Conservation (phyloP, 2,329 filamentous ascomycete genomes). For the Arthrinium phaeospermum region DNA sequence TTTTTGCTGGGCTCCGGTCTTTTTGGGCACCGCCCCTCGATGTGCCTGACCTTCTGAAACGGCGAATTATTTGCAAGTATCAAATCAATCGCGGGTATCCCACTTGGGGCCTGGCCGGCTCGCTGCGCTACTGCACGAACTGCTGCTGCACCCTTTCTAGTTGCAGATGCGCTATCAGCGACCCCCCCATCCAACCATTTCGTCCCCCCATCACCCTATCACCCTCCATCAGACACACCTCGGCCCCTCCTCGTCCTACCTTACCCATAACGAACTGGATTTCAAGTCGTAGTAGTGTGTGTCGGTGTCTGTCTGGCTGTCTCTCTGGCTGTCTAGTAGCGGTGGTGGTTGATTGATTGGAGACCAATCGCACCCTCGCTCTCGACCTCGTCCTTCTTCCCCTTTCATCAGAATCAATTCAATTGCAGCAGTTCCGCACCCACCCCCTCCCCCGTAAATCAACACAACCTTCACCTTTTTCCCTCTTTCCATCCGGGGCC, state of each 20-base stretch:
- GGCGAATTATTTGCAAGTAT: conserved; percentile 1
- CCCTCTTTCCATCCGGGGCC: background rate
- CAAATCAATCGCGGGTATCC: background rate
- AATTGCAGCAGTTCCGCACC: conserved; percentile 3
- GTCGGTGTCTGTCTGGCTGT: background rate
- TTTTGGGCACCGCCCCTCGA: conserved; percentile 6
- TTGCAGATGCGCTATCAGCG: conserved; percentile 15
- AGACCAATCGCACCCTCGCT: background rate
- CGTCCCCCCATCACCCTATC: conserved; percentile 10
- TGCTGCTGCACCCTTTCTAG: conserved; percentile 15
- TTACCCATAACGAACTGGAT: conserved; percentile 15
- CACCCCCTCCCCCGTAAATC: conserved; percentile 1
- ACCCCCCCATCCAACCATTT: conserved; percentile 13
- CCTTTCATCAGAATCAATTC: conserved; percentile 11
- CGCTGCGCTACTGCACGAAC: conserved; percentile 11
- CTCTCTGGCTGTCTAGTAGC: background rate
- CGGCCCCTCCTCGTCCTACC: conserved; percentile 16
- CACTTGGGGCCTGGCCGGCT: conserved; percentile 9
- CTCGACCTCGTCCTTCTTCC: conserved; percentile 7
- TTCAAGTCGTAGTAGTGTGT: conserved; percentile 2
- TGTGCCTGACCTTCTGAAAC: conserved; percentile 18
- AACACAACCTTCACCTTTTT: background rate
- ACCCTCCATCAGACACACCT: conserved; percentile 5
- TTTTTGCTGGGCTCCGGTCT: background rate
- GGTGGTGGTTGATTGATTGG: conserved; percentile 8